Evolutionary conservation across 148 eudicot species (phyloP), one percentile per base, ranked within the genome.

Genomic region (Arbutus unedo): DNA sequence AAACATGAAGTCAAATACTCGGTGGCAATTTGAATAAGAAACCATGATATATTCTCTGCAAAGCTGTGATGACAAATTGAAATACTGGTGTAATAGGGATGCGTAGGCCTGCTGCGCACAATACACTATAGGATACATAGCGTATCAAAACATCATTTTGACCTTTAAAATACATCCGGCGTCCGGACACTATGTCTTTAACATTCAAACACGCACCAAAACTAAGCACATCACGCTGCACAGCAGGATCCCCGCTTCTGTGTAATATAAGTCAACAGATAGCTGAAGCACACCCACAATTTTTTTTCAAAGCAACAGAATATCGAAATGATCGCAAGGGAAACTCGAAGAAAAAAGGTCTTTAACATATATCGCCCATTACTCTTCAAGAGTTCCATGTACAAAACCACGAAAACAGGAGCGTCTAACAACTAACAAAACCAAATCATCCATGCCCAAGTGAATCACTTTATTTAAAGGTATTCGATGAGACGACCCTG

Each of bases 371-470:
- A 50, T 62, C n/a, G 47, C 9, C 45, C 47, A 2, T 48, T 13
- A 43, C 8, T 79, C 72, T 23, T 5, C 13, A 79, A 48, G 74
- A 79, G 56, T 47, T 64, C 25, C 70, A 59, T 79, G 43, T 64
- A 64, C 54, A 66, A 79, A 41, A 60, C 77, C 56, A 45, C 14
- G 57, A 43, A 81, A 81, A 81, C 54, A 45, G 74, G 79, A 47
- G 59, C 25, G 44, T 23, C 71, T 18, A 75, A 41, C 66, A 47
- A 55, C 77, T 50, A n/a, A 23, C 15, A 72, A 72, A 25, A 55
- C n/a, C 56, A 45, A 66, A 25, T 16, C 56, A 9, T 48, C 21
- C 15, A 25, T 57, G 50, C 79, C 68, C 78, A 45, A 45, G 56
- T 19, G 21, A 73, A 60, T 11, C 41, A 55, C 79, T 50, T 75